phyloP scores from a whole-genome alignment of 2,329 filamentous ascomycete genomes.

The Chaetomium globosum region DNA sequence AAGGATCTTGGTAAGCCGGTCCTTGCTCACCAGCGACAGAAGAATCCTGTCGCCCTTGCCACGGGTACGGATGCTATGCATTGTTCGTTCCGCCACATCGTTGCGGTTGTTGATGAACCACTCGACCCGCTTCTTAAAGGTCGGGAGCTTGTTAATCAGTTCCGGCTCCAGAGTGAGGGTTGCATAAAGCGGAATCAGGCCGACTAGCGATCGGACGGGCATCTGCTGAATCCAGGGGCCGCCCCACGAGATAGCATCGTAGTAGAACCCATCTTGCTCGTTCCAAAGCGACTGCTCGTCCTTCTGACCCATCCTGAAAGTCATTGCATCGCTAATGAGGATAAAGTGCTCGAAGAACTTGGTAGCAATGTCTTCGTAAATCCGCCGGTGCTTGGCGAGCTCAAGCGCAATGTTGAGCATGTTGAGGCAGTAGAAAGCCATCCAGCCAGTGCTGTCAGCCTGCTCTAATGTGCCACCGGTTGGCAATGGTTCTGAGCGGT shows the following conservation, averaged over 20 bases:
- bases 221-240: slow-evolving; percentile 92
- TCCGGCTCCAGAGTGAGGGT: slow-evolving; percentile 92
- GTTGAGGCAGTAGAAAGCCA: slow-evolving; percentile 94
- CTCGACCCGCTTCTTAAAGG: slow-evolving; percentile 88
- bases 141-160: slow-evolving; percentile 85
- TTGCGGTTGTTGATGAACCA: slow-evolving; percentile 91
- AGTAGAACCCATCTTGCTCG: slow-evolving; percentile 95
- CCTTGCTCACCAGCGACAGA: slow-evolving; percentile 87
- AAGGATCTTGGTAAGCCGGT: slow-evolving; percentile 86
- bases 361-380: slow-evolving; percentile 94
- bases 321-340: slow-evolving; percentile 97
- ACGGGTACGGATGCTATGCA: slow-evolving; percentile 87
- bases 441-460: slow-evolving; percentile 97
- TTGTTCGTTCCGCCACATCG: slow-evolving; percentile 88
- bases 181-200: slow-evolving; percentile 89
- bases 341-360: slow-evolving; percentile 99
- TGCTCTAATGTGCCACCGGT: slow-evolving; percentile 94
- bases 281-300: slow-evolving; percentile 91
- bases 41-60: slow-evolving; percentile 88
- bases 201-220: slow-evolving; percentile 87
- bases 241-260: slow-evolving; percentile 95
- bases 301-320: slow-evolving; percentile 69
- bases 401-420: slow-evolving; percentile 98
- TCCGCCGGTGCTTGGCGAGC: slow-evolving; percentile 90
- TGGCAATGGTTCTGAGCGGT: slow-evolving; percentile 90